A percentile compares a stretch with the other conserved stretches of the same genome.
Conservation (phyloP, 768 basidiomycete species). For the Termitomyces sp. region DNA sequence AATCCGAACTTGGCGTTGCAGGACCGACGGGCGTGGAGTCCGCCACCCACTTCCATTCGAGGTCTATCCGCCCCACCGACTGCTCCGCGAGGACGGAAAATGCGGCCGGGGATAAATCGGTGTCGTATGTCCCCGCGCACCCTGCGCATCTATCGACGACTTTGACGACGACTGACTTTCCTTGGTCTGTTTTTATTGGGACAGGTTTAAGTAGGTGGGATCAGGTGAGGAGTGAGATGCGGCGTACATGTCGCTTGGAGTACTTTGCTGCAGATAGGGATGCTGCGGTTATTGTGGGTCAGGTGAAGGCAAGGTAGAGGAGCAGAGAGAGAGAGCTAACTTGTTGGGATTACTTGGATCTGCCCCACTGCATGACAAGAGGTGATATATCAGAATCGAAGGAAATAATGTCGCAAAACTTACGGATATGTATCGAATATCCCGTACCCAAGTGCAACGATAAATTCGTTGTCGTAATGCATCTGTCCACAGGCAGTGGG, state of each 20-base stretch:
- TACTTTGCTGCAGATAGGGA: neutral
- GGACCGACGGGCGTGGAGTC: too few relatives aligned
- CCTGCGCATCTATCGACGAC: conserved; percentile 13
- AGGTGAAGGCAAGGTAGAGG: neutral
- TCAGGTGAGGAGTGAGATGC: neutral
- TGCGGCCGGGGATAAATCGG: conserved; percentile 11
- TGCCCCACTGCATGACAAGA: neutral
- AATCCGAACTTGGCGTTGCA: neutral
- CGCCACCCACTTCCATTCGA: conserved; percentile 6
- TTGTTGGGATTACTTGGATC: neutral
- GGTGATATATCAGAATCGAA: neutral
- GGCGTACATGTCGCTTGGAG: neutral
- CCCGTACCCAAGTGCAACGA: conserved; percentile 9
- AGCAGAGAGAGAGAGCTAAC: neutral
- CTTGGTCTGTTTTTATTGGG: conserved; percentile 3
- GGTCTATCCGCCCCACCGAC: conserved; percentile 3
- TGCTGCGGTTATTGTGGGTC: neutral
- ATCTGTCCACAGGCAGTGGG: conserved; percentile 11
- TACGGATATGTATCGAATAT: conserved; percentile 5
- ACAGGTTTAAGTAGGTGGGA: neutral
- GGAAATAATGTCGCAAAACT: neutral
- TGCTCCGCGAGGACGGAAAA: conserved; percentile 6
- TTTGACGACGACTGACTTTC: conserved; percentile 11
- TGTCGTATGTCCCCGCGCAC: conserved; percentile 2
- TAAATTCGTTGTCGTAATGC: conserved; percentile 4